Percentiles rank a stretch among this genome's conserved stretches.
phyloP scores from a whole-genome alignment of 2,329 filamentous ascomycete species.

The Elsinoe necatrix region DNA sequence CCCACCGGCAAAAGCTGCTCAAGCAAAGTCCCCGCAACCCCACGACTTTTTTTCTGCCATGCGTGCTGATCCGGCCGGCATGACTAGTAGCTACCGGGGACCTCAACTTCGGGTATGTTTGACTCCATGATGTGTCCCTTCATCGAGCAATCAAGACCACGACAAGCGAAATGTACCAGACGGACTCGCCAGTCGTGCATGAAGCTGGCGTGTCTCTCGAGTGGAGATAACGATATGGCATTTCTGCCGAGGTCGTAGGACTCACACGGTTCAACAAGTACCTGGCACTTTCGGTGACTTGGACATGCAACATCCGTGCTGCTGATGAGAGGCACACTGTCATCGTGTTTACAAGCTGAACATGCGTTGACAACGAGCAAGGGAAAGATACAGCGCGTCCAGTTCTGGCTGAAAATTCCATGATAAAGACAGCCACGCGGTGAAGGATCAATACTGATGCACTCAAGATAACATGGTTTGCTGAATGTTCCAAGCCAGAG shows the following conservation, averaged over 20 bases:
- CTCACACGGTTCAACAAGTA: neutral
- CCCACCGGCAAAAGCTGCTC: slow-evolving; percentile 8
- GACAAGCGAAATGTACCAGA: neutral
- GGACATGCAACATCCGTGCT: neutral
- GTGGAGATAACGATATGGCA: neutral
- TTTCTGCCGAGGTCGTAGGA: neutral
- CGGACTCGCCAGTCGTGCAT: neutral
- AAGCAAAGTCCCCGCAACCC: neutral
- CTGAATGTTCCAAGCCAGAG: neutral
- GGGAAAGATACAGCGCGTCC: neutral
- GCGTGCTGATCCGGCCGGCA: slow-evolving; percentile 9
- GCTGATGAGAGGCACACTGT: neutral
- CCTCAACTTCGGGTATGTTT: neutral
- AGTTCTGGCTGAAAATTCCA: neutral
- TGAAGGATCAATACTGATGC: neutral
- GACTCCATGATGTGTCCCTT: too few relatives aligned
- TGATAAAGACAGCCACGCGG: neutral
- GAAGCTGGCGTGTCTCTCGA: neutral
- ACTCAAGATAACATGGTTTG: neutral
- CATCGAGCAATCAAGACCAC: neutral
- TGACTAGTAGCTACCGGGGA: neutral
- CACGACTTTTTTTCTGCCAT: neutral
- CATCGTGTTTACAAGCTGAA: neutral
- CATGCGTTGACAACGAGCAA: neutral
- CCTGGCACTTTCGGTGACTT: neutral